Evolutionary conservation across 2,329 filamentous ascomycete genomes (phyloP).

Genomic region (Calonectria pseudoreteaudii): DNA sequence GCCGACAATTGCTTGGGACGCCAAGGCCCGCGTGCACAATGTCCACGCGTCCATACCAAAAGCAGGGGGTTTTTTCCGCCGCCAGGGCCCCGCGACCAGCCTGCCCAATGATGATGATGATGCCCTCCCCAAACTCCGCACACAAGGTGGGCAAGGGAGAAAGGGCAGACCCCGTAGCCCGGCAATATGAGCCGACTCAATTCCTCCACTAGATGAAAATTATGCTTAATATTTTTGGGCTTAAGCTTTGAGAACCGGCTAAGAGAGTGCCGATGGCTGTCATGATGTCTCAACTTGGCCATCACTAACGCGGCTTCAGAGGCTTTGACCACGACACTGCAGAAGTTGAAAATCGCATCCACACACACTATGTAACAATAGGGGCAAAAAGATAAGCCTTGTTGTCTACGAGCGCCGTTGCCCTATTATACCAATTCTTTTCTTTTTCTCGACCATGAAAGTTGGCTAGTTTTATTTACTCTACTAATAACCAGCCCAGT

Average conservation of each 20-base stretch:
- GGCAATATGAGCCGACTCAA: too few relatives aligned
- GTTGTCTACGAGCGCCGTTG: too few relatives aligned
- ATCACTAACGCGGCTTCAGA: neutral
- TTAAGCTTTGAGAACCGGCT: neutral
- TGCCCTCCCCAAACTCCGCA: neutral
- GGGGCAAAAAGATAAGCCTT: neutral
- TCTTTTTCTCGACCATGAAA: neutral
- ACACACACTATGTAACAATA: neutral
- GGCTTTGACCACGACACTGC: neutral
- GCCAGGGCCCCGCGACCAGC: neutral
- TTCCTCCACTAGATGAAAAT: neutral
- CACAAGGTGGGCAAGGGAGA: neutral
- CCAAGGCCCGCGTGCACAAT: neutral
- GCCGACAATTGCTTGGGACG: neutral
- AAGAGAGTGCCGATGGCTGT: neutral
- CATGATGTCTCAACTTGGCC: neutral
- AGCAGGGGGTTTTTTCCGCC: neutral
- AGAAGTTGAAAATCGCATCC: neutral
- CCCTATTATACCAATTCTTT: neutral
- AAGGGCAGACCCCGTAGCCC: neutral
- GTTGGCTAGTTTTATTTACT: neutral
- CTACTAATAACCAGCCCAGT: neutral
- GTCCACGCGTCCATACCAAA: neutral
- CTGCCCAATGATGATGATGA: neutral
- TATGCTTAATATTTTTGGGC: neutral